A percentile compares a stretch with the other conserved stretches of the same genome.
Conservation (phyloP, 768 basidiomycete genomes). For the Boletus patriciae region DNA sequence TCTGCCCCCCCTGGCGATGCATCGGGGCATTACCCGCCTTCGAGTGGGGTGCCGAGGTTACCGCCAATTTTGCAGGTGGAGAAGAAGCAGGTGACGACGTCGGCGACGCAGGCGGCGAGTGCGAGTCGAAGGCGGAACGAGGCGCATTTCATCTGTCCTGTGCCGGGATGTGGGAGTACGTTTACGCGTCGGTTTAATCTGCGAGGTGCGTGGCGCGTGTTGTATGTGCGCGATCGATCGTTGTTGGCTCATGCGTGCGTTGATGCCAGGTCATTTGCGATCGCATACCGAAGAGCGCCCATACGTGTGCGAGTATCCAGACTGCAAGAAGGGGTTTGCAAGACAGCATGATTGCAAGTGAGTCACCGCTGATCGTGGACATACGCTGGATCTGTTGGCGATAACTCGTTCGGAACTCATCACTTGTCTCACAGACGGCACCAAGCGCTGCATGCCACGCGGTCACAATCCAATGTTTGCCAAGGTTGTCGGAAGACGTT, state of each 20-base stretch:
- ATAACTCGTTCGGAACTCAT: slow-evolving; percentile 6
- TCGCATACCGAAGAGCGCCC: slow-evolving; percentile 96
- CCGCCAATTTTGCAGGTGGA: slow-evolving; percentile 89
- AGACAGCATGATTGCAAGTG: slow-evolving; percentile 97
- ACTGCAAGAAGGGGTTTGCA: slow-evolving; percentile 93
- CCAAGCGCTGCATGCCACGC: slow-evolving; percentile 83
- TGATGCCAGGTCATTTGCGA: slow-evolving; percentile 73
- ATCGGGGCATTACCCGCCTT: slow-evolving; percentile 32
- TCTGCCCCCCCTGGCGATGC: slow-evolving; percentile 22
- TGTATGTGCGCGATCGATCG: slow-evolving; percentile 5
- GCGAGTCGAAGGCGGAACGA: slow-evolving; percentile 87
- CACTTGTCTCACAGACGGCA: slow-evolving; percentile 59
- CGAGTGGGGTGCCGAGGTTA: slow-evolving; percentile 47
- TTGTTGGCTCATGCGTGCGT: slow-evolving; percentile 3
- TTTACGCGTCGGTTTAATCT: slow-evolving; percentile 93
- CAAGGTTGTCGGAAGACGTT: slow-evolving; percentile 94
- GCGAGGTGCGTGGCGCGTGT: slow-evolving; percentile 51
- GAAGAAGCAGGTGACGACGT: slow-evolving; percentile 93
- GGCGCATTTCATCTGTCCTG: slow-evolving; percentile 90
- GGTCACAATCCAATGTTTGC: slow-evolving; percentile 82
- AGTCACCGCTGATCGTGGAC: slow-evolving; percentile 35
- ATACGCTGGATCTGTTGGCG: background rate
- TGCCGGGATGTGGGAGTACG: slow-evolving; percentile 95
- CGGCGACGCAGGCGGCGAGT: slow-evolving; percentile 89
- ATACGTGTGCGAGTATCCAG: slow-evolving; percentile 90